Base-by-base conservation (phyloP, 768 basidiomycete genomes). In the Boletales sp. region DNA sequence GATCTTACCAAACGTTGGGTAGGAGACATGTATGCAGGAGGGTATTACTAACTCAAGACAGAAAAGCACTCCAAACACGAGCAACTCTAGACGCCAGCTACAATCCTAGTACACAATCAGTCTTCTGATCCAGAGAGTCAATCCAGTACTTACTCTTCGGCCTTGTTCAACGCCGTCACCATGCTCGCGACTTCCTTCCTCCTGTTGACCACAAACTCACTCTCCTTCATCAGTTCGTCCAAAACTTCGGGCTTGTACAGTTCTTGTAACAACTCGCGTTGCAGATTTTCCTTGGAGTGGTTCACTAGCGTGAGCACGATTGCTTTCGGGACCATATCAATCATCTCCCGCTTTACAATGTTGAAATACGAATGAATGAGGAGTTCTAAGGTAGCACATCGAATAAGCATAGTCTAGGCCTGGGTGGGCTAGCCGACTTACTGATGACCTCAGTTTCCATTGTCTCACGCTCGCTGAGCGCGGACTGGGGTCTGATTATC, bases 401-500 rank as follows among this genome's bases (percentile, higher is more conserved):
- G 15, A 36, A n/a, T 59, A 15, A 51, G 44, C n/a, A 39, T 37
- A 11, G 13, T 18, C 21, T 1, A 40, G 4, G 17, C 25, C 18
- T 36, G 17, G 11, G 25, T 15, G 14, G 34, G 32, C 18, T 25
- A 14, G 2, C n/a, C 5, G 14, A 82, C 91, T 68, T 60, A 95
- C 94, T 99, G 84, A 98, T 98, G 56, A 99, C 94, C 64, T 99
- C 96, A 0, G 95, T 98, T 71, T 99, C 96, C 87, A 98, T 90
- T 30, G 87, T 86, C 75, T 99, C 96, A 46, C 96, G 79, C 57
- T 99, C 96, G 65, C 79, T 96, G 59, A 98, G 72, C 12, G 91
- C 90, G 11, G 85, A 83, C 59, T 95, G 91, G 2, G 96, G 95
- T 52, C 88, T 84, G 64, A 99, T 95, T 42, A 87, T 73, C 0